Conservation (phyloP, 768 basidiomycete genomes). For the Ramaria rubella region DNA sequence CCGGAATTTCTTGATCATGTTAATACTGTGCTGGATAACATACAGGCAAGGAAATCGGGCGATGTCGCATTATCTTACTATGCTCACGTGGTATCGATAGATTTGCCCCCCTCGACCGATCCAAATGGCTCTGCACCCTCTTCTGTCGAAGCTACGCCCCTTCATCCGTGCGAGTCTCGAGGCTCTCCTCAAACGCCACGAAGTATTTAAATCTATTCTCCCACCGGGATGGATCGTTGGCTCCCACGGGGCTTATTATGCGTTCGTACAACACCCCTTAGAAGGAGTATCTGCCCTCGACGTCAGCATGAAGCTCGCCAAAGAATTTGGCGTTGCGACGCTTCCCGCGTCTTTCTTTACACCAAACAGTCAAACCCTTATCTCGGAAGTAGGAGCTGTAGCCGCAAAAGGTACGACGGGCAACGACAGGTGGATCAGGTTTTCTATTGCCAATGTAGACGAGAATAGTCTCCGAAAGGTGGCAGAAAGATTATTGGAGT, state of each 20-base stretch:
- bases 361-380: constrained; percentile 14
- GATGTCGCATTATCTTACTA: not conserved
- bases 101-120: constrained; percentile 71
- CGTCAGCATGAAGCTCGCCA: constrained; percentile 54
- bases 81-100: constrained; percentile 11
- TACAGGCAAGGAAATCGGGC: constrained; percentile 40
- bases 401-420: constrained; percentile 15
- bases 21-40: constrained; percentile 62
- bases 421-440: constrained; percentile 61
- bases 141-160: constrained; percentile 45
- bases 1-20: constrained; percentile 45
- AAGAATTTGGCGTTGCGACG: constrained; percentile 54
- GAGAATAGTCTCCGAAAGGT: constrained; percentile 50
- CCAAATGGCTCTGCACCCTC: constrained; percentile 56
- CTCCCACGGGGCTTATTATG: constrained; percentile 68
- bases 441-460: constrained; percentile 76
- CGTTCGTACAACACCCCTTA: constrained; percentile 70
- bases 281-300: constrained; percentile 36
- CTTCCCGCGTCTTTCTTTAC: constrained; percentile 64
- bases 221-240: constrained; percentile 54
- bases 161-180: constrained; percentile 48
- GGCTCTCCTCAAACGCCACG: constrained; percentile 45
- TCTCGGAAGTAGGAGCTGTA: constrained; percentile 19
- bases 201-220: constrained; percentile 45
- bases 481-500: constrained; percentile 44